Percentiles rank a stretch among this genome's conserved stretches.
Conservation (phyloP, 345 rosid genomes). For the Eucalyptus microcorys region DNA sequence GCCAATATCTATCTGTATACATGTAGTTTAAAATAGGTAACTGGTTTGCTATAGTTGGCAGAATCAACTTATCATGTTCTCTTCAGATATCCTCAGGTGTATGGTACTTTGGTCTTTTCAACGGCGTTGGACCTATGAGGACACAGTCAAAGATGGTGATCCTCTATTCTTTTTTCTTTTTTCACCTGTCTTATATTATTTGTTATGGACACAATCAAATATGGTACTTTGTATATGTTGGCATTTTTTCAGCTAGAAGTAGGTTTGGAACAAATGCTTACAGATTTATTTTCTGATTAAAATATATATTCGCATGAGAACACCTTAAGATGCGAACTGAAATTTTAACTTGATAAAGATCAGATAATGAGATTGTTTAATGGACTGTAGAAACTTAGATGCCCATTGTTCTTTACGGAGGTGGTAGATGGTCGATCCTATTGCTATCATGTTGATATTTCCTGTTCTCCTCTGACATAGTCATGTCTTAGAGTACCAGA, state of each 20-base stretch:
- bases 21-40: not conserved
- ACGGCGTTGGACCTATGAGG: slow-evolving; percentile 77
- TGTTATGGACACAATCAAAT: not conserved
- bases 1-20: not conserved
- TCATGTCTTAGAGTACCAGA: not conserved
- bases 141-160: slow-evolving; percentile 93
- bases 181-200: not conserved
- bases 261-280: not conserved
- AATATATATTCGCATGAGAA: not conserved
- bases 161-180: not conserved
- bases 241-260: not conserved
- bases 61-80: not conserved
- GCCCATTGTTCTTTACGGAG: not conserved
- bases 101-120: slow-evolving; percentile 87
- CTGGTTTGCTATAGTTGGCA: not conserved
- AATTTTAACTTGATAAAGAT: not conserved
- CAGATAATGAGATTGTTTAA: not conserved
- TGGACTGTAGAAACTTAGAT: not conserved
- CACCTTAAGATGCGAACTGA: not conserved
- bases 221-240: not conserved
- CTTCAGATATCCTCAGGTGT: slow-evolving; percentile 78
- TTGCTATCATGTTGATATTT: not conserved
- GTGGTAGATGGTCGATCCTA: not conserved
- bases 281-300: not conserved
- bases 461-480: not conserved